Percentiles rank a stretch among this genome's conserved stretches.
These are phyloP conservation scores for Apophysomyces sp. DNA, from an alignment of 371 early-diverging fungal species.

Conservation along the genomic window DNA sequence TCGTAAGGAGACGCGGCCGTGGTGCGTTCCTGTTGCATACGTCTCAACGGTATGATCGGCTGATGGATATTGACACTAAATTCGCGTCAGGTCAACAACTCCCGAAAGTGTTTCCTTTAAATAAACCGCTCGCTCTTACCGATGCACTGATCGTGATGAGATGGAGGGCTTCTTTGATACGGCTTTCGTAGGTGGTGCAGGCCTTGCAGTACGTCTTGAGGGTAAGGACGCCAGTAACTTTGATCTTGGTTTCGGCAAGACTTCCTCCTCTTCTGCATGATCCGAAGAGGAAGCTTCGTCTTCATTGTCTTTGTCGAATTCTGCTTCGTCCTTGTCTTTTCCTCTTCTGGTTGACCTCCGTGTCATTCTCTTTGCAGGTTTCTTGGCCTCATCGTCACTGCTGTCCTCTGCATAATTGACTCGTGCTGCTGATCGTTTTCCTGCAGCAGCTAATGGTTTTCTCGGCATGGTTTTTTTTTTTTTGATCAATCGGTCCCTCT, in stretches of 20 bases:
- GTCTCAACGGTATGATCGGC: slow-evolving; percentile 11
- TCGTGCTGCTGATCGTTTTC: not conserved
- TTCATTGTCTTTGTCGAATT: not conserved
- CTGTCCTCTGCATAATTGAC: not conserved
- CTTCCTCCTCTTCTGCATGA: not conserved
- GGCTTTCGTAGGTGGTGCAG: not conserved
- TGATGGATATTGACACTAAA: slow-evolving; percentile 8
- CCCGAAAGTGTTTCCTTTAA: not conserved
- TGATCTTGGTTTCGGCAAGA: not conserved
- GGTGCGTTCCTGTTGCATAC: slow-evolving; percentile 10
- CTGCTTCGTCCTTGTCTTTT: not conserved
- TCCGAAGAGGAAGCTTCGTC: not conserved
- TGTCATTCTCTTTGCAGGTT: not conserved
- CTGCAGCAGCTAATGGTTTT: not conserved
- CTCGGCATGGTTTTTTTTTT: not conserved
- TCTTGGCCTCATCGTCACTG: not conserved
- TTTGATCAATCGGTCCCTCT: no score
- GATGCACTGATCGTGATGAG: not conserved
- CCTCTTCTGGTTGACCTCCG: not conserved
- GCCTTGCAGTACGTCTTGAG: not conserved
- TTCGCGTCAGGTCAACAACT: not conserved
- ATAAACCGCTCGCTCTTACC: not conserved
- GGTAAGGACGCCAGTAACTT: not conserved
- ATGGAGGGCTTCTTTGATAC: not conserved
- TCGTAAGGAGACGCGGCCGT: slow-evolving; percentile 48